A percentile compares a stretch with the other conserved stretches of the same genome.
Conservation (phyloP, 23 red algal species). For the Cyanidiococcus yangmingshanensis region DNA sequence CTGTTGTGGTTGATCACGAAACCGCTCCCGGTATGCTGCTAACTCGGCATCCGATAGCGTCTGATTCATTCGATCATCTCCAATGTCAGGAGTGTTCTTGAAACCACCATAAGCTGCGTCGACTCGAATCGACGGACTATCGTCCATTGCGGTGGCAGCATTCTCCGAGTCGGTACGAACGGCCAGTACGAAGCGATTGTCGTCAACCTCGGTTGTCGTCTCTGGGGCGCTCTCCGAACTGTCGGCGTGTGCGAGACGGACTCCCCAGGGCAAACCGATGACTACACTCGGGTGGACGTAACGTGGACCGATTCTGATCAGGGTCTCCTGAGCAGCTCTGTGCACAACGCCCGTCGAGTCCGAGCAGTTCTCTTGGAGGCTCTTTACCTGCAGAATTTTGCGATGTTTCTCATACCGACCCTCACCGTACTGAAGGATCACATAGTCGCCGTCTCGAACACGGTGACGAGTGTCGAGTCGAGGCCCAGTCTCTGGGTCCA, state of each 20-base stretch:
- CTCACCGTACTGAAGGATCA: constrained; percentile 9
- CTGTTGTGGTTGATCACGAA: neutral
- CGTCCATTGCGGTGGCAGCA: neutral
- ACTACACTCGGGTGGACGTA: neutral
- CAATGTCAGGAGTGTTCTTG: neutral
- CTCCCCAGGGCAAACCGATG: constrained; percentile 3
- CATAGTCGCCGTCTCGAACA: constrained; percentile 6
- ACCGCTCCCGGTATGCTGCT: neutral
- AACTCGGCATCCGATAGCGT: neutral
- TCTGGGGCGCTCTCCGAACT: neutral
- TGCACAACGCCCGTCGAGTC: neutral
- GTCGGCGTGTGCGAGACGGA: neutral
- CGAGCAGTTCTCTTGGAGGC: neutral
- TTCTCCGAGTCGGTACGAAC: neutral
- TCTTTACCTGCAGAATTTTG: neutral
- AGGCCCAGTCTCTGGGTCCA: too few species aligned
- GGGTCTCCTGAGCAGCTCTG: neutral
- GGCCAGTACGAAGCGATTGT: neutral
- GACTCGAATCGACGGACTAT: too few species aligned
- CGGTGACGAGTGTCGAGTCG: neutral
- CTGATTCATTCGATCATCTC: neutral
- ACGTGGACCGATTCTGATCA: neutral
- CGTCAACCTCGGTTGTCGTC: neutral
- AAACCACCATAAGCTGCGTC: neutral
- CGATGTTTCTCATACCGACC: constrained; percentile 6